Conservation (phyloP, 2,329 filamentous ascomycete species). For the Botrytis aclada region DNA sequence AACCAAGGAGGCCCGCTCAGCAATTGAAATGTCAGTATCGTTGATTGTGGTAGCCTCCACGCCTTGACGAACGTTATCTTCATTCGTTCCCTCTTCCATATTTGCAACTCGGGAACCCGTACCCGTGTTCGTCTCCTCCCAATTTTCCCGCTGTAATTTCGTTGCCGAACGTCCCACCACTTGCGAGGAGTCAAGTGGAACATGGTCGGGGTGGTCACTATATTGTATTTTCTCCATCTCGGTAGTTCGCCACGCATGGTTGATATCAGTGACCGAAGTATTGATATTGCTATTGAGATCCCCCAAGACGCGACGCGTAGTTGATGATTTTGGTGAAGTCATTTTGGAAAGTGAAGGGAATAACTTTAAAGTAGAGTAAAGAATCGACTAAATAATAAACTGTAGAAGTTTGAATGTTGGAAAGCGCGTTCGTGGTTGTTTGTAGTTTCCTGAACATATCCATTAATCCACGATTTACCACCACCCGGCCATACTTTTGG, state of each 20-base stretch:
- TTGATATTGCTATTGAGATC: constrained; percentile 66
- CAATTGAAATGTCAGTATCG: neutral
- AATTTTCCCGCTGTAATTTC: neutral
- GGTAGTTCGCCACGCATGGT: neutral
- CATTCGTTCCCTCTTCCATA: neutral
- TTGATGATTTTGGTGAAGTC: constrained; percentile 17
- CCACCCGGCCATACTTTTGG: neutral
- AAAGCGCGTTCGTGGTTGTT: neutral
- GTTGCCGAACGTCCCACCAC: neutral
- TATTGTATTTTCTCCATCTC: neutral
- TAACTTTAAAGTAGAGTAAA: neutral
- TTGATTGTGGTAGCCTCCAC: neutral
- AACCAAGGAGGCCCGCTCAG: neutral
- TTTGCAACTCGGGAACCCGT: neutral
- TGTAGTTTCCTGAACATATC: neutral
- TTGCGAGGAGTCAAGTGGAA: neutral
- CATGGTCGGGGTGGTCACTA: too few species aligned
- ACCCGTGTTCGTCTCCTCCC: neutral
- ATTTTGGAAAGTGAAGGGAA: constrained; percentile 13
- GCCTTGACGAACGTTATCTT: neutral
- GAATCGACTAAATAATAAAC: neutral
- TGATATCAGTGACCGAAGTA: neutral
- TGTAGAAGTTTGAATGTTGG: neutral
- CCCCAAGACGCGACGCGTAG: constrained; percentile 30
- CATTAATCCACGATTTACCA: neutral